These are phyloP conservation scores for Pichia sp. DNA, from an alignment of 1,139 yeast species.

Conservation along the genomic window DNA sequence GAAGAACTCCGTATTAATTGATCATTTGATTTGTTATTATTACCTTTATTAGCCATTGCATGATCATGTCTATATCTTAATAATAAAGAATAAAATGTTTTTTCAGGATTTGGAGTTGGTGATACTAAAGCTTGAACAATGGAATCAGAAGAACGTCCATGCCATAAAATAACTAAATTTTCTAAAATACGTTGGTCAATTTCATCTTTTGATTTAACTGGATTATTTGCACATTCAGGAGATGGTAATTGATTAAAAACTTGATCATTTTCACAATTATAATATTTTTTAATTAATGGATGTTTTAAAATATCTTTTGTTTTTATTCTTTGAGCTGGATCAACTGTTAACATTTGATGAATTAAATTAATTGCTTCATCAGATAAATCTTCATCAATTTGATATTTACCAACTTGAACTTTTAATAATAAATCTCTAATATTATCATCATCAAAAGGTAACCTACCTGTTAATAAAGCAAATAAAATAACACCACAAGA, in stretches of 20 bases:
- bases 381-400: slow-evolving; percentile 75
- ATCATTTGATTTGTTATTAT: slow-evolving; percentile 7
- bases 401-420: slow-evolving; percentile 83
- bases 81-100: slow-evolving; percentile 79
- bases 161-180: slow-evolving; percentile 84
- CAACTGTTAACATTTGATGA: slow-evolving; percentile 69
- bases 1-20: slow-evolving; percentile 28
- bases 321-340: slow-evolving; percentile 72
- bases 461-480: slow-evolving; percentile 88
- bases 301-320: slow-evolving; percentile 69
- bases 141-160: slow-evolving; percentile 64
- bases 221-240: slow-evolving; percentile 29
- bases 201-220: slow-evolving; percentile 44
- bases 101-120: slow-evolving; percentile 67
- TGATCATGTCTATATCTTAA: slow-evolving; percentile 83
- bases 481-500: slow-evolving; percentile 94
- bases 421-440: slow-evolving; percentile 77
- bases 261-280: slow-evolving; percentile 32
- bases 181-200: slow-evolving; percentile 80
- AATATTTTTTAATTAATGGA: slow-evolving; percentile 74
- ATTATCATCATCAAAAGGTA: slow-evolving; percentile 96
- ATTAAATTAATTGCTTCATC: slow-evolving; percentile 83
- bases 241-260: slow-evolving; percentile 26
- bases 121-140: slow-evolving; percentile 56
- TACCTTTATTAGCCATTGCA: slow-evolving; percentile 15